phyloP scores from a whole-genome alignment of 352 stramenopile species.

The Bremia lactucae region DNA sequence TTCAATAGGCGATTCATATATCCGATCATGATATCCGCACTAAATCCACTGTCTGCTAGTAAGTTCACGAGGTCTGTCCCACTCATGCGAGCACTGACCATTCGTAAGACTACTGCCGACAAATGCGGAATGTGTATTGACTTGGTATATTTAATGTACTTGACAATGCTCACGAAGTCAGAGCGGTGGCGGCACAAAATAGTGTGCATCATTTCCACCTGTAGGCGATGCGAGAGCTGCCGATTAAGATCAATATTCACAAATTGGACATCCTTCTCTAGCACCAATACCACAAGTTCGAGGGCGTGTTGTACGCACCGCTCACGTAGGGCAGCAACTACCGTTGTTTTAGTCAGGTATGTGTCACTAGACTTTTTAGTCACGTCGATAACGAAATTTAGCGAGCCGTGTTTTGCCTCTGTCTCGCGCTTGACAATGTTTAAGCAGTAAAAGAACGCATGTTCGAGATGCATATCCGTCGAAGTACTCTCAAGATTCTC shows the following conservation, averaged over 20 bases:
- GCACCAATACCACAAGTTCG: conserved; percentile 62
- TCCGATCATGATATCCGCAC: conserved; percentile 55
- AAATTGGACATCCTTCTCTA: conserved; percentile 62
- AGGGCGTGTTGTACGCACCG: conserved; percentile 65
- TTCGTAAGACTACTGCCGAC: conserved; percentile 52
- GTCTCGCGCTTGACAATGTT: conserved; percentile 68
- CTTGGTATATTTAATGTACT: conserved; percentile 83
- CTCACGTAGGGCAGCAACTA: conserved; percentile 42
- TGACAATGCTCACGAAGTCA: conserved; percentile 71
- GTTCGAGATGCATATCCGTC: conserved; percentile 61
- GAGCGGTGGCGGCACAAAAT: conserved; percentile 58
- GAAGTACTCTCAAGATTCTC: conserved; percentile 64
- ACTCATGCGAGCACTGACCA: conserved; percentile 56
- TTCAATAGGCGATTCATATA: conserved; percentile 77
- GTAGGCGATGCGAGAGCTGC: conserved; percentile 43
- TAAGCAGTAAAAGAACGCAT: conserved; percentile 78
- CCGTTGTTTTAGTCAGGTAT: conserved; percentile 41
- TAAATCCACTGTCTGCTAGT: conserved; percentile 52
- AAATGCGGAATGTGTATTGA: conserved; percentile 56
- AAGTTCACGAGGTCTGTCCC: conserved; percentile 53
- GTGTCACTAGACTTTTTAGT: conserved; percentile 33
- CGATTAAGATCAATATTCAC: conserved; percentile 48
- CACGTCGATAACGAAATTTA: conserved; percentile 53
- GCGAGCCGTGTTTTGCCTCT: conserved; percentile 49
- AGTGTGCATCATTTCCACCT: conserved; percentile 69